Evolutionary conservation across 2,329 filamentous ascomycete species (phyloP).

Genomic region (Xylaria multiplex): DNA sequence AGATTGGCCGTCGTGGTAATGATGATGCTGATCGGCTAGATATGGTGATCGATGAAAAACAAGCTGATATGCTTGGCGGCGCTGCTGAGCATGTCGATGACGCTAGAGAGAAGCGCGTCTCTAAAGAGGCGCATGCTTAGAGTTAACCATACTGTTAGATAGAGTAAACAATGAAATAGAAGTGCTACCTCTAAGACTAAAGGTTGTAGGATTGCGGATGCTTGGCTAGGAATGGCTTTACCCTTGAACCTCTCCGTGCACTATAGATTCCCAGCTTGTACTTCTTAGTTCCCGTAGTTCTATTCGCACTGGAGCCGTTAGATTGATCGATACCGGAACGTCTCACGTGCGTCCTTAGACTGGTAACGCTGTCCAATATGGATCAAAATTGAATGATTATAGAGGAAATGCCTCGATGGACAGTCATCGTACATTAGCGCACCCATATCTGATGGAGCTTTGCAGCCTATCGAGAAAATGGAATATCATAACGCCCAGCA

Average conservation of each 20-base stretch:
- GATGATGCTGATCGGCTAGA: constrained; percentile 61
- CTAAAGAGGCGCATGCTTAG: constrained; percentile 15
- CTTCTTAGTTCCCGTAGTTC: not conserved
- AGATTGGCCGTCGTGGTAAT: constrained; percentile 71
- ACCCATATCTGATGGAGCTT: not conserved
- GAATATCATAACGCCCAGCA: no score
- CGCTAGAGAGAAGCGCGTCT: constrained; percentile 12
- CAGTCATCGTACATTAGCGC: not conserved
- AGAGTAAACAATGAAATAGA: no score
- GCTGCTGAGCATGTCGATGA: constrained; percentile 52
- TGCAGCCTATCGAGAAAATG: not conserved
- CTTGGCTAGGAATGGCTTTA: not conserved
- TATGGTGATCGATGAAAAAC: constrained; percentile 56
- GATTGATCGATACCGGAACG: not conserved
- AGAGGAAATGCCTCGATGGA: not conserved
- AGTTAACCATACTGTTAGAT: no score
- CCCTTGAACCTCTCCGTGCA: not conserved
- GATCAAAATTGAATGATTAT: not conserved
- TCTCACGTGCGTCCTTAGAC: no score
- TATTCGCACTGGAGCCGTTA: not conserved
- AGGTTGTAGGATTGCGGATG: not conserved
- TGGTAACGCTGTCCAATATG: no score
- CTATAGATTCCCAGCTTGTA: no score
- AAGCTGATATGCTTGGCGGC: constrained; percentile 50
- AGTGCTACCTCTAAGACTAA: not conserved